Evolutionary conservation across 805 yeast species (phyloP).

Genomic region (Myxozyma neglecta): DNA sequence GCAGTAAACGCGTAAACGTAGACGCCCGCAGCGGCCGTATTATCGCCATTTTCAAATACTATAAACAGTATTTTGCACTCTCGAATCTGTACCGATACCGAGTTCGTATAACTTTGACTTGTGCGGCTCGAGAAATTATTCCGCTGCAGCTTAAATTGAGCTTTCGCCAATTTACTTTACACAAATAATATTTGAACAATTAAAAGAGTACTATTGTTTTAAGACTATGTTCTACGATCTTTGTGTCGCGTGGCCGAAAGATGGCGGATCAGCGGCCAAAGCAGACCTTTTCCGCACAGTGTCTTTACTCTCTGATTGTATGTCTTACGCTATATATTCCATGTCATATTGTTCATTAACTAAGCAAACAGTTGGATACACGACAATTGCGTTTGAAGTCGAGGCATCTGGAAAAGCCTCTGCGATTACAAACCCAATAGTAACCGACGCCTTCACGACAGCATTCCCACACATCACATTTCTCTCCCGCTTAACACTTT

Average conservation of each 20-base stretch:
- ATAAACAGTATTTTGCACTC: too few relatives aligned
- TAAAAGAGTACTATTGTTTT: too few relatives aligned
- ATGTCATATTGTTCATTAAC: neutral
- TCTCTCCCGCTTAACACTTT: slow-evolving; percentile 66
- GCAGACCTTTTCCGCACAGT: slow-evolving; percentile 32
- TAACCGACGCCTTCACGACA: neutral
- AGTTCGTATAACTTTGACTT: too few relatives aligned
- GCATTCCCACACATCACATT: slow-evolving; percentile 5
- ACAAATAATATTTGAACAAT: too few relatives aligned
- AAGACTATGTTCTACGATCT: slow-evolving; percentile 39
- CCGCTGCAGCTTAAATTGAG: too few relatives aligned
- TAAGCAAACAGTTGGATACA: slow-evolving; percentile 52
- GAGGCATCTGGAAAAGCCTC: slow-evolving; percentile 37
- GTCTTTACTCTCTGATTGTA: slow-evolving; percentile 36
- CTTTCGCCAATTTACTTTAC: too few relatives aligned
- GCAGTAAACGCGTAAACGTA: neutral
- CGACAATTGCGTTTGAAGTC: slow-evolving; percentile 75
- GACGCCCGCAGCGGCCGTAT: neutral
- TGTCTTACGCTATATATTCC: neutral
- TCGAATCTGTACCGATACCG: too few relatives aligned
- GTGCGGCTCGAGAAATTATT: too few relatives aligned
- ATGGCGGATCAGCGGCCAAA: slow-evolving; percentile 11
- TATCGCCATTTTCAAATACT: neutral
- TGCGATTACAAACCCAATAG: slow-evolving; percentile 22
- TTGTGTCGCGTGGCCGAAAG: slow-evolving; percentile 42